phyloP scores from a whole-genome alignment of 257 asterid genomes.

The Nicotiana otophora region DNA sequence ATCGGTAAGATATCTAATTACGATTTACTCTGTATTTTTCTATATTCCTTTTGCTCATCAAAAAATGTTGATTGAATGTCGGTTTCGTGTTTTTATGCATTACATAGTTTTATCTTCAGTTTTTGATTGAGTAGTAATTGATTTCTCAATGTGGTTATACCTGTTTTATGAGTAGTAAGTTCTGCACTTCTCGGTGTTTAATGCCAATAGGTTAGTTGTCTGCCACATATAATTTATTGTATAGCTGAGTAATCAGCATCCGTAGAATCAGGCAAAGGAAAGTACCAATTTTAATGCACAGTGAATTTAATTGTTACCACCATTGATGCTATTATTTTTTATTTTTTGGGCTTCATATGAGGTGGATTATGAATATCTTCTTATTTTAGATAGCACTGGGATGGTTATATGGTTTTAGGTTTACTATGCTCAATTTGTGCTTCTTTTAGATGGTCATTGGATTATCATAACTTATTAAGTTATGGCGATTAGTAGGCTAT shows the following conservation, averaged over 20 bases:
- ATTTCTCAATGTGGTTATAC: neutral
- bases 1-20: conserved; percentile 11
- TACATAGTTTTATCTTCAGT: neutral
- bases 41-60: neutral
- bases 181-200: neutral
- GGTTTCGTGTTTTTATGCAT: neutral
- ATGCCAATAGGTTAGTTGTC: neutral
- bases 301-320: neutral
- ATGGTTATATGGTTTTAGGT: no score
- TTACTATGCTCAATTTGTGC: neutral
- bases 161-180: neutral
- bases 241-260: neutral
- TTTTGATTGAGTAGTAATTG: neutral
- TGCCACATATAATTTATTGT: neutral
- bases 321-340: neutral
- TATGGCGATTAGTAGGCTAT: neutral
- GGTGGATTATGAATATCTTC: neutral
- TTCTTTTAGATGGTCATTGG: neutral
- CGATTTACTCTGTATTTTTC: neutral
- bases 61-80: neutral
- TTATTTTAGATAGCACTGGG: no score
- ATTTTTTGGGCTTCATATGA: neutral
- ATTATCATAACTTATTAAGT: neutral
- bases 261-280: neutral
- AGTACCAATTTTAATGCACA: neutral